Base-by-base conservation (phyloP, 176 grass and related monocot genomes). In the Carex kokanica region DNA sequence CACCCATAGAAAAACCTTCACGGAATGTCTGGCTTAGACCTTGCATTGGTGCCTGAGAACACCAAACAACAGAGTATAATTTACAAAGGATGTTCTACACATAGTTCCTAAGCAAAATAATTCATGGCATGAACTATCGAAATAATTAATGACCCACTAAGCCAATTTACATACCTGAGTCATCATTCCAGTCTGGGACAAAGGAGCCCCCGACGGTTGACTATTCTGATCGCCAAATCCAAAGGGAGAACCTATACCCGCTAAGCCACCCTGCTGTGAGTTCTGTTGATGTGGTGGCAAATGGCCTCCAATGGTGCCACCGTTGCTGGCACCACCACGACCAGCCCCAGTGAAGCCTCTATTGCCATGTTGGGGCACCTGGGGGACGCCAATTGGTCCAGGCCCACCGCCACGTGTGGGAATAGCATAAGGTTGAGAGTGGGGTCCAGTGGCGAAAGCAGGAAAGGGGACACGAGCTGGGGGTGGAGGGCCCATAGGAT, bases 11-110 rank as follows among this genome's bases (percentile, higher is more conserved):
- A 86, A 96, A 95, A 53, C 97, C 97, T 86, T 99, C 93, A 12
- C 93, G 97, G 47, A 92, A 96, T 86, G 93, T 91, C 91, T 99
- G 97, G 84, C 97, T 99, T 18, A 99, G 86, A 89, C 93, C 97
- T 89, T 99, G 93, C 77, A 92, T 89, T 67, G 93, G 97, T 84
- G 93, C 89, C 97, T 99, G 86, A 66, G 67, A 60, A 77, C 18
- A 60, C 64, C 83, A 83, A 70, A 53, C 32, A 78, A 34, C 47
- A 78, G 1, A 77, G 21, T 56, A 3, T 56, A 54, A 32, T 78
- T 78, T 78, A 29, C 24, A 56, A 53, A 6, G 25, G 47, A 32
- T 77, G 38, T 63, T 20, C 59, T 63, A 21, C 11, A 59, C 13
- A 36, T 60, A 21, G 27, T 45, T 63, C 20, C 56, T 63, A 62